These are phyloP conservation scores for Vaccinium macrocarpon DNA, from an alignment of 148 eudicot species.

Conservation along the genomic window DNA sequence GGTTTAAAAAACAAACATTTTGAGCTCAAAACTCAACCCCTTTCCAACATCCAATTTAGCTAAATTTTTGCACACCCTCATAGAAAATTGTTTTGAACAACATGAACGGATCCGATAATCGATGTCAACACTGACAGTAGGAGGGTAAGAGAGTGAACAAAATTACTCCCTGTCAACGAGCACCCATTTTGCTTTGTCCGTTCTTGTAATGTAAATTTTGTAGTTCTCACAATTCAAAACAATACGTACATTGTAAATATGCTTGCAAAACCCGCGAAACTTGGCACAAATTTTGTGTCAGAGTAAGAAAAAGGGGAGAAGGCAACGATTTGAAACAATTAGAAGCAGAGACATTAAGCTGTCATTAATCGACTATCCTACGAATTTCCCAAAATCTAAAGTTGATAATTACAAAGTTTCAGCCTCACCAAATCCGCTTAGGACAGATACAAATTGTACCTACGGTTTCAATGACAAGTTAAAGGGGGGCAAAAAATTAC, in stretches of 20 bases:
- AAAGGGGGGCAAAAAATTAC: slow-evolving; percentile 12
- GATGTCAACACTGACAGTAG: no score
- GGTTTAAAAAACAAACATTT: no score
- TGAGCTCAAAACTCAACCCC: no score
- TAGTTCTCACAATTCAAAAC: neutral
- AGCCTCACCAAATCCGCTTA: neutral
- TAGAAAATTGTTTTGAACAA: no score
- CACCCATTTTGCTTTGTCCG: neutral
- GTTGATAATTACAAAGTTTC: slow-evolving; percentile 20
- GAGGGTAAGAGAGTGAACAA: no score
- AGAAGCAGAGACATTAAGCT: neutral
- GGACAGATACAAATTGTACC: slow-evolving; percentile 21
- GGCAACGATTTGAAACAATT: neutral
- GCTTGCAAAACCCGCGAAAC: neutral
- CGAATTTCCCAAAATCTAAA: neutral
- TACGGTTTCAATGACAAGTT: slow-evolving; percentile 12
- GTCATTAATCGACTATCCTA: neutral
- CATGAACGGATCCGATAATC: no score
- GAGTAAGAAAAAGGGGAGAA: neutral
- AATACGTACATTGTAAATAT: neutral
- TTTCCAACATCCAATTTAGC: no score
- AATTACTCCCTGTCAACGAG: neutral
- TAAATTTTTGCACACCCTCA: no score
- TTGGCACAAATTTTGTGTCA: neutral
- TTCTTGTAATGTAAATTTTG: neutral